Evolutionary conservation across 192 early-diverging fungal species (phyloP).

Genomic region (Linnemannia schmuckeri): DNA sequence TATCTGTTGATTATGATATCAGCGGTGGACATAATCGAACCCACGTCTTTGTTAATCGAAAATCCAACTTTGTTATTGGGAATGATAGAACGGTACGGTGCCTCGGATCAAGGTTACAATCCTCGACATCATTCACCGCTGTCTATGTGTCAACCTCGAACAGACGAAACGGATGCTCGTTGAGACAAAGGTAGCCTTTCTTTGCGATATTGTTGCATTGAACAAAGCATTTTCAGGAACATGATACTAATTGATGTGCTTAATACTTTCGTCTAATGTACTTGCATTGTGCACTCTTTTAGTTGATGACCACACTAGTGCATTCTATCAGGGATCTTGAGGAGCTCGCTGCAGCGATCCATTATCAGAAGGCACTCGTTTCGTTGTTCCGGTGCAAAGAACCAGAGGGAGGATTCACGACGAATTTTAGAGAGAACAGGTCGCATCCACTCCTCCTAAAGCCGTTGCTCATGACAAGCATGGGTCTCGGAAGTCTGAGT

Average conservation of each 20-base stretch:
- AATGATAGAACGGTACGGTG: slow-evolving; percentile 19
- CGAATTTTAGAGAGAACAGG: background rate
- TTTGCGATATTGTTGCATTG: background rate
- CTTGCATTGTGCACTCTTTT: background rate
- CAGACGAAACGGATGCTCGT: slow-evolving; percentile 30
- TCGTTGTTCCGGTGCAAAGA: background rate
- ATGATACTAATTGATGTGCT: background rate
- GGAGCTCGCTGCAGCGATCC: slow-evolving; percentile 9
- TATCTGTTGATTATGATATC: background rate
- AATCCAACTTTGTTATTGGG: background rate
- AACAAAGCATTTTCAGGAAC: background rate
- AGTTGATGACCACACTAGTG: slow-evolving; percentile 13
- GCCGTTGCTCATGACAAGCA: slow-evolving; percentile 2
- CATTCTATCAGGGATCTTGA: slow-evolving; percentile 16
- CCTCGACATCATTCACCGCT: slow-evolving; percentile 14
- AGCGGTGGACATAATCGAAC: background rate
- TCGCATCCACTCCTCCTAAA: background rate
- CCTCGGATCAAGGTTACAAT: slow-evolving; percentile 31
- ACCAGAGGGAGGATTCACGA: background rate
- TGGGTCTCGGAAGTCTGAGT: background rate
- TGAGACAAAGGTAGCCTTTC: slow-evolving; percentile 17
- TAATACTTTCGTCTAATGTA: background rate
- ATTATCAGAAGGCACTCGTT: background rate
- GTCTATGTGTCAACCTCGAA: slow-evolving; percentile 5
- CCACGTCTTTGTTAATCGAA: background rate